Conservation (phyloP, 2,329 filamentous ascomycete species). For the Balansia obtecta region DNA sequence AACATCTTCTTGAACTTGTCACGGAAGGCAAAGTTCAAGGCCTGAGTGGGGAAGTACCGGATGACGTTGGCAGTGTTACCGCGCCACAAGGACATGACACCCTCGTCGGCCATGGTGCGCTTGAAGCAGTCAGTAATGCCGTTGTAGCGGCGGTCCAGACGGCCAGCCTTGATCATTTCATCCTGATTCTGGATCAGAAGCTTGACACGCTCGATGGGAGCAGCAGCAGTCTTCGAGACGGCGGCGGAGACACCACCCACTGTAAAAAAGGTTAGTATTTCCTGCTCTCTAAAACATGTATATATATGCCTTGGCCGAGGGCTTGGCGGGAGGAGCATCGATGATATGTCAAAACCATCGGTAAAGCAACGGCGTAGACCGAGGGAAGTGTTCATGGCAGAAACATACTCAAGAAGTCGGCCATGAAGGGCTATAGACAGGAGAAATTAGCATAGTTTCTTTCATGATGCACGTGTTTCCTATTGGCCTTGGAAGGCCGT, state of each 20-base stretch:
- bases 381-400: not conserved
- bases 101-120: slow-evolving; percentile 81
- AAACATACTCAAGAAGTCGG: slow-evolving; percentile 96
- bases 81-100: slow-evolving; percentile 93
- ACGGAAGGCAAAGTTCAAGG: slow-evolving; percentile 99
- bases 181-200: slow-evolving; percentile 99
- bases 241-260: slow-evolving; percentile 99
- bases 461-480: too few relatives aligned
- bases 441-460: slow-evolving; percentile 20
- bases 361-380: not conserved
- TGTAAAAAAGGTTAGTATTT: slow-evolving; percentile 26
- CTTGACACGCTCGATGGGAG: slow-evolving; percentile 99
- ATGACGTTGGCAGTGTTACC: slow-evolving; percentile 99
- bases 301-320: slow-evolving; percentile 4
- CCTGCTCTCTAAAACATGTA: not conserved
- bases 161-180: slow-evolving; percentile 99
- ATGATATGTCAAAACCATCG: slow-evolving; percentile 2
- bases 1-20: slow-evolving; percentile 99
- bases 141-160: slow-evolving; percentile 93
- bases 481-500: too few relatives aligned
- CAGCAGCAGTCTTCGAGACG: slow-evolving; percentile 99
- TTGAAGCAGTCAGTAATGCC: slow-evolving; percentile 94
- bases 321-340: not conserved
- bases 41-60: slow-evolving; percentile 99
- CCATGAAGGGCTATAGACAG: slow-evolving; percentile 66